Conservation (phyloP, 108 stramenopile species). For the Nannochloropsis oceanica region DNA sequence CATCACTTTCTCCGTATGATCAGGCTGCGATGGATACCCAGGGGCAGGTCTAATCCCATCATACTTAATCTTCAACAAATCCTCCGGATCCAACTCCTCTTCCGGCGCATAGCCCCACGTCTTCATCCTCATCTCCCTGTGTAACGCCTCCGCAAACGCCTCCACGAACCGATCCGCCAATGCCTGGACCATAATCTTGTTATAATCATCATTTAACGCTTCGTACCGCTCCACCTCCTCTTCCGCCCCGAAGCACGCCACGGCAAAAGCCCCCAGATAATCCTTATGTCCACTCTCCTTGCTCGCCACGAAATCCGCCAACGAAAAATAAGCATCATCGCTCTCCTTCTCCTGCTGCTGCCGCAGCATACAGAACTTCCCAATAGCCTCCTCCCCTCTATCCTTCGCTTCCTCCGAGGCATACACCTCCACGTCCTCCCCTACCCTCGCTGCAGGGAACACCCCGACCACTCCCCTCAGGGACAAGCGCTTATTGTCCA, state of each 20-base stretch:
- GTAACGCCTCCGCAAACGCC: conserved; percentile 98
- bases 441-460: conserved; percentile 82
- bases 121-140: conserved; percentile 78
- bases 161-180: conserved; percentile 95
- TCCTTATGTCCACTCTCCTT: conserved; percentile 64
- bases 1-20: conserved; percentile 96
- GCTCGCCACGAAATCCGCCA: conserved; percentile 94
- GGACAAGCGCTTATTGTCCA: conserved; percentile 61
- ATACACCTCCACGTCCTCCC: conserved; percentile 92
- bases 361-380: conserved; percentile 90
- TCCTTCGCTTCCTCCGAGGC: conserved; percentile 57
- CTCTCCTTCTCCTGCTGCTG: conserved; percentile 98
- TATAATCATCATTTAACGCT: conserved; percentile 86
- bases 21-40: conserved; percentile 97
- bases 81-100: conserved; percentile 64
- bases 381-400: conserved; percentile 45
- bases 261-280: conserved; percentile 93
- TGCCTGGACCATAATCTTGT: conserved; percentile 98
- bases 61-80: conserved; percentile 96
- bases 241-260: conserved; percentile 90
- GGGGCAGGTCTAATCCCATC: conserved; percentile 98
- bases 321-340: conserved; percentile 78
- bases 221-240: conserved; percentile 54
- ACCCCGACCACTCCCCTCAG: conserved; percentile 84
- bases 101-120: conserved; percentile 91